Evolutionary conservation across 306 rosid genomes (phyloP).

Genomic region (Luffa acutangula): DNA sequence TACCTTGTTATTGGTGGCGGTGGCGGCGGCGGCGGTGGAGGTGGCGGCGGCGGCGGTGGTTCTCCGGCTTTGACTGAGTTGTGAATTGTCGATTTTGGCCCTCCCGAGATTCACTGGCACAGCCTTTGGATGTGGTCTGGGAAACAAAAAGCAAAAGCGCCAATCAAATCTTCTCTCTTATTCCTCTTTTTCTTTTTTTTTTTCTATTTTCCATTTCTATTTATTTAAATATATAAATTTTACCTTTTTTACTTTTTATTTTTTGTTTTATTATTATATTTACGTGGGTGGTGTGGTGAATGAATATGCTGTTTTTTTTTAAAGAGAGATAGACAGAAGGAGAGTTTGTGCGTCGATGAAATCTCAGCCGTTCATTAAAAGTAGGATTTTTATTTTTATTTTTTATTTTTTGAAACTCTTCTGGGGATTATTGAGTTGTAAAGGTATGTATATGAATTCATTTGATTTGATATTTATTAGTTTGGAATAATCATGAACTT

Average conservation of each 20-base stretch:
- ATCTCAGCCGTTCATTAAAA: constrained; percentile 4
- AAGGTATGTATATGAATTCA: not conserved
- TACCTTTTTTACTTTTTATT: not conserved
- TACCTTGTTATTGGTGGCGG: not conserved
- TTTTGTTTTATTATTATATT: not conserved
- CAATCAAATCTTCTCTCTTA: constrained; percentile 29
- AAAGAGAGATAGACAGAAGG: not conserved
- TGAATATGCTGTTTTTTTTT: not conserved
- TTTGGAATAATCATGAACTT: no score
- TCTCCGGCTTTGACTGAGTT: not conserved
- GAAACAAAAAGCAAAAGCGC: constrained; percentile 65
- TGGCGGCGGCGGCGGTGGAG: not conserved
- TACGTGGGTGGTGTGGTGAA: not conserved
- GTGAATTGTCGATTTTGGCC: not conserved
- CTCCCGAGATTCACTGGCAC: not conserved
- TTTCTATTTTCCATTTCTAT: not conserved
- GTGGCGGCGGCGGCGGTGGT: not conserved
- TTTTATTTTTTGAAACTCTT: not conserved
- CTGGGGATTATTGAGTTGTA: not conserved
- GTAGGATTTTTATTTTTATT: no score
- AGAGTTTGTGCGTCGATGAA: not conserved
- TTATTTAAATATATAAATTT: not conserved
- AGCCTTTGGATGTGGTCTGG: constrained; percentile 19
- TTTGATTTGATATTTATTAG: not conserved
- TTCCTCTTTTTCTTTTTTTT: constrained; percentile 22